Base-by-base conservation (phyloP, 2,329 filamentous ascomycete genomes). In the Fusarium globosum region DNA sequence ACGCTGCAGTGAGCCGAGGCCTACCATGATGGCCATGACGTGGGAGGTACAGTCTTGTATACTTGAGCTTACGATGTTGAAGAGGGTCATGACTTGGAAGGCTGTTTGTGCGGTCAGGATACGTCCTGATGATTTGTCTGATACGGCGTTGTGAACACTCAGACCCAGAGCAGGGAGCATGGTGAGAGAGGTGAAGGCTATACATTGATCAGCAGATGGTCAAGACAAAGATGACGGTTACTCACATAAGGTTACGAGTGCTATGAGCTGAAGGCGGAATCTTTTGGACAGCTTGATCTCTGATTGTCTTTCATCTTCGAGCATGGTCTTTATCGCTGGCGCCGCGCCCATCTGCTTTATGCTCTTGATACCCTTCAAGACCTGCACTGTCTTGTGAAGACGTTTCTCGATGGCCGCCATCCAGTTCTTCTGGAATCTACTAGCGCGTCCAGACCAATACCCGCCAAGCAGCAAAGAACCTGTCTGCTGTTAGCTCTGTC, bases 381-480 rank as follows among this genome's bases (percentile, higher is more conserved):
- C 51, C 7, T 55, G 51, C 4, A 55, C 51, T 10, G 51, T 55
- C 15, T 41, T 41, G 35, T 55, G 51, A 1, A 55, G 35, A 2
- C 51, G 51, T 14, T 41, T 55, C 35, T 55, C 51, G 13, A 55
- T 55, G 4, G 51, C 51, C 3, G 26, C 23, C 51, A 55, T 55
- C 51, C 51, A 55, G 15, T 41, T 55, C 18, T 55, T 55, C 4
- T 55, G 51, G 15, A 55, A 55, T 1, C 51, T 55, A 1, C 51
- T 55, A 1, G 51, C 51, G 2, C 51, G 51, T n/a, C 51, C 51
- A 18, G 51, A 55, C 51, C 51, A 55, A 14, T 55, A 55, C 0
- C 51, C 51, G 0, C 35, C 51, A 10, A 55, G 51, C 20, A 55
- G 1, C 0, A 55, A 0, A 0, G 51, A 55, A 7, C 35, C 51